phyloP scores from a whole-genome alignment of 108 stramenopile species.

The Conticribra guillardii region DNA sequence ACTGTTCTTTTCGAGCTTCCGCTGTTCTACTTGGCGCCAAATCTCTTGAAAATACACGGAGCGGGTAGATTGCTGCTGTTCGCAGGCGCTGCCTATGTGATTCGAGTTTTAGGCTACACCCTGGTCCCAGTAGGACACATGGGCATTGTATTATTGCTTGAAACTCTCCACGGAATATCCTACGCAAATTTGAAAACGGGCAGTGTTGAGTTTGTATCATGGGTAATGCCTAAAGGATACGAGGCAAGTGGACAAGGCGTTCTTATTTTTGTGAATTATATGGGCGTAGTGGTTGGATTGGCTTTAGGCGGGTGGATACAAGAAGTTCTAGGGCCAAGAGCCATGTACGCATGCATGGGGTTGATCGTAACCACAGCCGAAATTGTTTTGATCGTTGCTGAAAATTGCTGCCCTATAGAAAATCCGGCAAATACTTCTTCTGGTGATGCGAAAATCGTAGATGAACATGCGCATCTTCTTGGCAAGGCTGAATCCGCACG shows the following conservation, averaged over 20 bases:
- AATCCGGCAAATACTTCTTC: neutral
- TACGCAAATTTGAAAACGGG: constrained; percentile 59
- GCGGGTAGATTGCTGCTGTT: constrained; percentile 48
- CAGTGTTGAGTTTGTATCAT: constrained; percentile 57
- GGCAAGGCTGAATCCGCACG: neutral
- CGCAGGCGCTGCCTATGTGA: constrained; percentile 56
- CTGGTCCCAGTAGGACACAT: constrained; percentile 56
- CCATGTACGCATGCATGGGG: constrained; percentile 24
- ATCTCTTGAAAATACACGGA: constrained; percentile 47
- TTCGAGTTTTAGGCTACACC: constrained; percentile 69
- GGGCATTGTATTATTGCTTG: constrained; percentile 56
- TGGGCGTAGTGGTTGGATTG: constrained; percentile 57
- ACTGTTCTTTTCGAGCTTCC: constrained; percentile 79
- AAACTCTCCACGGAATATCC: constrained; percentile 74
- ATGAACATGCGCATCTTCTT: constrained; percentile 10
- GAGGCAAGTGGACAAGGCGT: constrained; percentile 71
- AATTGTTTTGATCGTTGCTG: constrained; percentile 12
- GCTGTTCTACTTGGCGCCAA: constrained; percentile 62
- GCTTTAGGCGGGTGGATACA: constrained; percentile 53
- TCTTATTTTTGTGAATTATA: constrained; percentile 47
- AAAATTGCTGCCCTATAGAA: constrained; percentile 4
- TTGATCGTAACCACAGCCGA: neutral
- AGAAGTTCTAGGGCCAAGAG: constrained; percentile 17
- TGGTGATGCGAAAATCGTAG: neutral
- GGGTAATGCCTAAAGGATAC: constrained; percentile 53